These are phyloP conservation scores for Cryptococcus sp. DNA, from an alignment of 1,284 basidiomycete species.

Conservation along the genomic window DNA sequence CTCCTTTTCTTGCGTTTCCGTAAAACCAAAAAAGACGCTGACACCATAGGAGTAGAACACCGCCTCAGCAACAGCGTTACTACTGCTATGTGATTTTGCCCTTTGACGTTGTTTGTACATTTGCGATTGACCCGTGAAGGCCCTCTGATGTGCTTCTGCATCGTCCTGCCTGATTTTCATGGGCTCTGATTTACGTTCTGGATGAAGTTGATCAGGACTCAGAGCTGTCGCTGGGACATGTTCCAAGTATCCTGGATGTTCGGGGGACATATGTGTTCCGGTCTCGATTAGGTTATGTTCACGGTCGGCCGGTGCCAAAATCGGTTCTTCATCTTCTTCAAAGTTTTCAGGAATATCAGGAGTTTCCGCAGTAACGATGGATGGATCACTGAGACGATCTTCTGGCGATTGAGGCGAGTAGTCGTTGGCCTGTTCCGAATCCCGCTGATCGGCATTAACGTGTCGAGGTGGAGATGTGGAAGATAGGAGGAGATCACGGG, in stretches of 20 bases:
- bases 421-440: constrained; percentile 14
- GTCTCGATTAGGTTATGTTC: constrained; percentile 7
- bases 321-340: neutral
- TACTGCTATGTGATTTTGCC: constrained; percentile 16
- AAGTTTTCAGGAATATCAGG: neutral
- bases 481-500: constrained; percentile 7
- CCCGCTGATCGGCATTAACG: constrained; percentile 1
- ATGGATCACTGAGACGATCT: neutral
- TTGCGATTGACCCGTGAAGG: neutral
- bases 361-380: neutral
- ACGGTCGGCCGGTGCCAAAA: neutral
- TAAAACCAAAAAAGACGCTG: constrained; percentile 79
- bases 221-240: constrained; percentile 31
- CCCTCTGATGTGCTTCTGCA: neutral
- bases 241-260: constrained; percentile 28
- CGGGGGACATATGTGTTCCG: constrained; percentile 30
- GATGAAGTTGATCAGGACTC: constrained; percentile 20
- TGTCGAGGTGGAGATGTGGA: constrained; percentile 10
- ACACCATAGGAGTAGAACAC: constrained; percentile 78
- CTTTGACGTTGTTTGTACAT: neutral
- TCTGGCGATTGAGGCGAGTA: constrained; percentile 16
- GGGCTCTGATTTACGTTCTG: constrained; percentile 4
- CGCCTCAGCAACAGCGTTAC: constrained; percentile 62
- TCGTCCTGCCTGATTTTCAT: neutral
- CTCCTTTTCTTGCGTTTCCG: constrained; percentile 67